Conservation (phyloP, 129 eudicot genomes). For the Centaurea solstitialis region DNA sequence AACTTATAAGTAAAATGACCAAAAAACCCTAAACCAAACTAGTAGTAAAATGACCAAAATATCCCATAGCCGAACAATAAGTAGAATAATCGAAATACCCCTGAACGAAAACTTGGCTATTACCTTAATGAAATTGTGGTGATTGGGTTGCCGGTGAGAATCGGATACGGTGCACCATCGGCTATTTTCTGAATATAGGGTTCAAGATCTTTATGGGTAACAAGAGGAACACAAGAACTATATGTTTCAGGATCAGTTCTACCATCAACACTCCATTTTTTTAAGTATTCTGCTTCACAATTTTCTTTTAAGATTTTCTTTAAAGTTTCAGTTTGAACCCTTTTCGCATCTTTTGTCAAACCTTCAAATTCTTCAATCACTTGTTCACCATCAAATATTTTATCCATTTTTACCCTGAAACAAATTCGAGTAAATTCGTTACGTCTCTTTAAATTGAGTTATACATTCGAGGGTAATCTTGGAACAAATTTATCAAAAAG, state of each 20-base stretch:
- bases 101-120: not conserved
- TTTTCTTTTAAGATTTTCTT: constrained; percentile 73
- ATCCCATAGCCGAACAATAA: not conserved
- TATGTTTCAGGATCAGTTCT: constrained; percentile 62
- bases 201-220: constrained; percentile 72
- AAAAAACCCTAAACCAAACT: not conserved
- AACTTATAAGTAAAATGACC: not conserved
- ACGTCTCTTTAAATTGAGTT: not conserved
- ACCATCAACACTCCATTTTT: constrained; percentile 61
- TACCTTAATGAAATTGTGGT: constrained; percentile 73
- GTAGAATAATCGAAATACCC: not conserved
- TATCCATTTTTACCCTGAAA: constrained; percentile 35
- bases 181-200: constrained; percentile 77
- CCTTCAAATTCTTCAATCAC: constrained; percentile 70
- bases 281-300: constrained; percentile 62
- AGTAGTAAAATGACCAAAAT: not conserved
- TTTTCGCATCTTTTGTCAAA: constrained; percentile 67
- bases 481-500: not conserved
- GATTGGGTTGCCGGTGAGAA: constrained; percentile 73
- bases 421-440: not conserved
- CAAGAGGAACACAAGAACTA: constrained; percentile 66
- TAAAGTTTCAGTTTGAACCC: constrained; percentile 67
- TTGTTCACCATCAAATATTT: constrained; percentile 48
- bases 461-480: not conserved
- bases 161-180: constrained; percentile 59